Percentiles rank a stretch among this genome's conserved stretches.
Conservation (phyloP, 2,329 filamentous ascomycete genomes). For the Orbilia brochopaga region DNA sequence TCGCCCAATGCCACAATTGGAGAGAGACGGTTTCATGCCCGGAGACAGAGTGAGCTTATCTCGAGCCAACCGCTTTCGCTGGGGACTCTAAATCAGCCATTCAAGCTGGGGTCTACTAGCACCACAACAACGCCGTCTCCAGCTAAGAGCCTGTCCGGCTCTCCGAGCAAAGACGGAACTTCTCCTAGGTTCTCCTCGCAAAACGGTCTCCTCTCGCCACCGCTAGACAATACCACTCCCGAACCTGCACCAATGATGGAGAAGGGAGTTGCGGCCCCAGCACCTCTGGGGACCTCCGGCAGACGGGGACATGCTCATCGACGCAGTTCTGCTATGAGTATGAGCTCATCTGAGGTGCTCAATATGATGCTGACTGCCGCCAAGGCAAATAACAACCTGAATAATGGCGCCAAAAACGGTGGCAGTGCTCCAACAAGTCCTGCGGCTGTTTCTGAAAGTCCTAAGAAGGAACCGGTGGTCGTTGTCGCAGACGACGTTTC, state of each 20-base stretch:
- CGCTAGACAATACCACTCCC: constrained; percentile 22
- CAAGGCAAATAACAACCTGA: constrained; percentile 44
- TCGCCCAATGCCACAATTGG: constrained; percentile 36
- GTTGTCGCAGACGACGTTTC: constrained; percentile 34
- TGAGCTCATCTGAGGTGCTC: constrained; percentile 43
- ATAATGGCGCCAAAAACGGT: constrained; percentile 22
- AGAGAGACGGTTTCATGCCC: constrained; percentile 39
- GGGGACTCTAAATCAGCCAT: constrained; percentile 38
- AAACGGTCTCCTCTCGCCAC: constrained; percentile 46
- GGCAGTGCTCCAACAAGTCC: constrained; percentile 47
- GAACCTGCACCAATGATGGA: constrained; percentile 25
- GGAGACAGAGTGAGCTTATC: constrained; percentile 43
- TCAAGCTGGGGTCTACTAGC: constrained; percentile 40
- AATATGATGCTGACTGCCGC: constrained; percentile 50
- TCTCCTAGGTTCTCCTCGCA: constrained; percentile 39
- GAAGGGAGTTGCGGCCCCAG: constrained; percentile 37
- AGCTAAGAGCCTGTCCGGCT: constrained; percentile 23
- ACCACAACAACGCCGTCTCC: constrained; percentile 19
- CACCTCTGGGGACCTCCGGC: constrained; percentile 41
- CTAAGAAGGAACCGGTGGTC: constrained; percentile 34
- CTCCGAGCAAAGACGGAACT: constrained; percentile 30
- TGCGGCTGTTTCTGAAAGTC: constrained; percentile 26
- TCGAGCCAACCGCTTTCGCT: constrained; percentile 37
- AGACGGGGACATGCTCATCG: constrained; percentile 48
- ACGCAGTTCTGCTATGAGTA: constrained; percentile 49